Evolutionary conservation across 345 rosid genomes (phyloP).

Genomic region (Corymbia maculata): DNA sequence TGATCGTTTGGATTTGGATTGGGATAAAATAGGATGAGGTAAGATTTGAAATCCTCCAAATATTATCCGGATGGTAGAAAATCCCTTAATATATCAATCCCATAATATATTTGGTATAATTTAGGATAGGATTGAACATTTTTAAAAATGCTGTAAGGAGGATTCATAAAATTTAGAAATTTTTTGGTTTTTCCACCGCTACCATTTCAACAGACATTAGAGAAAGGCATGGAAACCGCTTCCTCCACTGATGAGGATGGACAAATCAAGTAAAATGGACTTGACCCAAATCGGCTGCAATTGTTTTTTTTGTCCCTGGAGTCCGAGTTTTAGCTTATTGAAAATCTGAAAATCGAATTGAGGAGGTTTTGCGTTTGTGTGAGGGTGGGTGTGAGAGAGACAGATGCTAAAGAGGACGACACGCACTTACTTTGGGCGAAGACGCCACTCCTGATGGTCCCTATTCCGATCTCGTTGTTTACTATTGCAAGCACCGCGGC

Average conservation of each 20-base stretch:
- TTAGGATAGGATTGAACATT: neutral
- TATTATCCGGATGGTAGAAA: too few relatives aligned
- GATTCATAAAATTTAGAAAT: too few relatives aligned
- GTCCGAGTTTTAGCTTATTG: neutral
- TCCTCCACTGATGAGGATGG: neutral
- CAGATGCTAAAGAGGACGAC: neutral
- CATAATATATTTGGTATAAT: too few relatives aligned
- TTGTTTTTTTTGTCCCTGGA: too few relatives aligned
- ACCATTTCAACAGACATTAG: neutral
- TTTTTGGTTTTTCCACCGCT: neutral
- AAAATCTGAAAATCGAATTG: neutral
- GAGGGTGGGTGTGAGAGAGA: neutral
- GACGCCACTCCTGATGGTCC: too few relatives aligned
- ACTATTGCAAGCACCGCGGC: neutral
- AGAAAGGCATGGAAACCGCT: neutral
- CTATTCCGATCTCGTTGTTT: too few relatives aligned
- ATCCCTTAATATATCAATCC: neutral
- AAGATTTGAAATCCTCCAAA: neutral
- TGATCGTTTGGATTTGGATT: neutral
- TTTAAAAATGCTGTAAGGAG: neutral
- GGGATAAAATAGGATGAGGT: rapidly evolving
- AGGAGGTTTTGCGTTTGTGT: neutral
- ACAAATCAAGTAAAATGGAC: neutral
- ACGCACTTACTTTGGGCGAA: neutral
- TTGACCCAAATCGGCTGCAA: neutral